Evolutionary conservation across 1,139 yeast species (phyloP), one percentile per base, ranked within the genome.

Genomic region (Hanseniaspora gamundiae): DNA sequence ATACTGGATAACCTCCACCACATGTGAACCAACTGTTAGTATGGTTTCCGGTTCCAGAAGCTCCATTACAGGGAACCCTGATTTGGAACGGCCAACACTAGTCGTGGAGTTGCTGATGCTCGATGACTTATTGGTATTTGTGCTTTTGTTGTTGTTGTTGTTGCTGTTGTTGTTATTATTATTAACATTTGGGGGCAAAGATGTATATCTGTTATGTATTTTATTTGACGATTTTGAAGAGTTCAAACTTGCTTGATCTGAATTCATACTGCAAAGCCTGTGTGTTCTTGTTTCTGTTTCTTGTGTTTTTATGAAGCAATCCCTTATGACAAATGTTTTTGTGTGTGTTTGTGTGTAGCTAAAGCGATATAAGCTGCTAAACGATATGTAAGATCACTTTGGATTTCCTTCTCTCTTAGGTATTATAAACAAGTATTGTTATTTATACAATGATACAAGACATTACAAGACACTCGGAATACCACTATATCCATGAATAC

Each of bases 11-110:
- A 80, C 71, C 28, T 71, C 65, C 13, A 78, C 75, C 35, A 64
- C 60, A 58, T 80, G 87, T 8, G 78, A 68, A 2, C 88, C 88
- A 22, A 80, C 86, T 2, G 78, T 70, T 43, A 80, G 66, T 45
- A 64, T 62, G 1, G 82, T 73, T 4, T 86, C 86, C 21, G 81
- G 73, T 13, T 38, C 35, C 39, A 51, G 39, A 39, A 27, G 30
- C 38, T 40, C 48, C 29, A 41, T 22, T 11, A 19, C 22, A 9
- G 47, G 47, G 19, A 39, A 39, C 17, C 35, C 38, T 4, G 31
- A 14, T 35, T 35, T 38, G 22, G 40, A 41, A 13, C 40, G 42
- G 9, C 27, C 29, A 27, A 31, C 30, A 7, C 30, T 30, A 8
- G 28, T 36, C 13, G 21, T 38, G 5, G 43, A 11, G n/a, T 38